Percentiles rank a stretch among this genome's conserved stretches.
Evolutionary conservation across 371 early-diverging fungal genomes (phyloP).

Genomic region (Furculomyces boomerangus): DNA sequence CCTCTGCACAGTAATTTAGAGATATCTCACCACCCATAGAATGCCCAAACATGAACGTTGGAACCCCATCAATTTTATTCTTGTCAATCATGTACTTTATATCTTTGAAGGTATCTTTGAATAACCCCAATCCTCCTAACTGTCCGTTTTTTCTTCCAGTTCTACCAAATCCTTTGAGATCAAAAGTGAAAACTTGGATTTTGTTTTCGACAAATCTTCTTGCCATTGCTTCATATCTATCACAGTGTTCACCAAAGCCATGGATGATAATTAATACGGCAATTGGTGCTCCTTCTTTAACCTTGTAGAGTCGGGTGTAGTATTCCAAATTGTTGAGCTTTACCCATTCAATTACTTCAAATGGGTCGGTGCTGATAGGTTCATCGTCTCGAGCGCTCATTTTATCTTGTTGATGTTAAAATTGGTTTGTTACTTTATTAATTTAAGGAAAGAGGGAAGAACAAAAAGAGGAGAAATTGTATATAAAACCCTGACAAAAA

Average conservation of each 20-base stretch:
- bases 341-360: slow-evolving; percentile 17
- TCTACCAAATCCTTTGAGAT: slow-evolving; percentile 27
- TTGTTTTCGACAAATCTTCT: slow-evolving; percentile 13
- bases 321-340: slow-evolving; percentile 6
- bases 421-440: too few species aligned
- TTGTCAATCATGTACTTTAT: slow-evolving; percentile 7
- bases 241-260: slow-evolving; percentile 26
- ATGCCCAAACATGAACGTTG: slow-evolving; percentile 23
- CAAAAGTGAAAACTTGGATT: slow-evolving; percentile 18
- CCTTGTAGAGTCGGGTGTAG: slow-evolving; percentile 16
- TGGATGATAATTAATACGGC: slow-evolving; percentile 23
- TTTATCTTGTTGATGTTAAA: too few species aligned
- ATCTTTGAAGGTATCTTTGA: slow-evolving; percentile 7
- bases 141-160: slow-evolving; percentile 15
- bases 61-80: slow-evolving; percentile 5
- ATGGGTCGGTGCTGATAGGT: too few species aligned
- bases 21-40: slow-evolving; percentile 27
- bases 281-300: background rate
- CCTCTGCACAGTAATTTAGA: slow-evolving; percentile 8
- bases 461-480: too few species aligned
- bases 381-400: too few species aligned
- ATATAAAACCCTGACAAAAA: too few species aligned
- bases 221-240: slow-evolving; percentile 19
- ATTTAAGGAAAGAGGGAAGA: too few species aligned
- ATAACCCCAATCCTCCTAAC: slow-evolving; percentile 17